Evolutionary conservation across 768 basidiomycete genomes (phyloP).

Genomic region (Vararia minispora): DNA sequence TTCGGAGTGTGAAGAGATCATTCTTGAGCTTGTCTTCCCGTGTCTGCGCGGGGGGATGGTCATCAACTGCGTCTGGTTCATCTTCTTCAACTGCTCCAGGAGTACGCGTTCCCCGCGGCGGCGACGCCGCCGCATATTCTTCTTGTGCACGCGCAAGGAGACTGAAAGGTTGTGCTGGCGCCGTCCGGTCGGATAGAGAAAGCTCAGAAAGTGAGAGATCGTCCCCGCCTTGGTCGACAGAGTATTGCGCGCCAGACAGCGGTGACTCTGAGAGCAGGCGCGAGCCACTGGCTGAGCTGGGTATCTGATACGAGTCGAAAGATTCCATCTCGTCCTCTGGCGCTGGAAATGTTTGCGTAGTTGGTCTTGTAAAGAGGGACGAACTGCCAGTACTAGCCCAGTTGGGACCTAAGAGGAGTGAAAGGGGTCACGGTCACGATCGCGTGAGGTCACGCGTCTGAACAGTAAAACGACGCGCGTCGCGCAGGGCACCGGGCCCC

Average conservation of each 20-base stretch:
- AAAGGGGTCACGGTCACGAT: no score
- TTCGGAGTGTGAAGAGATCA: conserved; percentile 62
- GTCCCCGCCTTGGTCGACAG: conserved; percentile 29
- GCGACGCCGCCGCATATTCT: conserved; percentile 1
- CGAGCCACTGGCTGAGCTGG: conserved; percentile 22
- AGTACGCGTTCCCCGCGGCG: conserved; percentile 5
- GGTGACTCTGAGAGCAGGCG: conserved; percentile 38
- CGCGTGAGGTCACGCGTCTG: no score
- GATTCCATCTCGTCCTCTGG: conserved; percentile 20
- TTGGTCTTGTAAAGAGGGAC: no score
- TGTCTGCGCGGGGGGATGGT: conserved; percentile 21
- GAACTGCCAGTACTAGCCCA: no score
- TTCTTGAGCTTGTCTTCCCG: conserved; percentile 67
- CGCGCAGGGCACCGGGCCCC: no score
- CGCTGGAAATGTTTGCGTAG: background rate
- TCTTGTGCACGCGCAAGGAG: conserved; percentile 19
- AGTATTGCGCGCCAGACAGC: conserved; percentile 17
- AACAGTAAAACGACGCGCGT: no score
- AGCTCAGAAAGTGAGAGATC: conserved; percentile 52
- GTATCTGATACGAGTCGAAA: conserved; percentile 19
- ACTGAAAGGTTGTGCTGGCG: conserved; percentile 19
- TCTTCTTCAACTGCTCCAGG: conserved; percentile 9
- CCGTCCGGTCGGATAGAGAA: conserved; percentile 28
- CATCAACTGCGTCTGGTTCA: conserved; percentile 9
- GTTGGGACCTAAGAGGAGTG: no score